Evolutionary conservation across 148 eudicot genomes (phyloP), one percentile per base, ranked within the genome.

Genomic region (Arctostaphylos glauca): DNA sequence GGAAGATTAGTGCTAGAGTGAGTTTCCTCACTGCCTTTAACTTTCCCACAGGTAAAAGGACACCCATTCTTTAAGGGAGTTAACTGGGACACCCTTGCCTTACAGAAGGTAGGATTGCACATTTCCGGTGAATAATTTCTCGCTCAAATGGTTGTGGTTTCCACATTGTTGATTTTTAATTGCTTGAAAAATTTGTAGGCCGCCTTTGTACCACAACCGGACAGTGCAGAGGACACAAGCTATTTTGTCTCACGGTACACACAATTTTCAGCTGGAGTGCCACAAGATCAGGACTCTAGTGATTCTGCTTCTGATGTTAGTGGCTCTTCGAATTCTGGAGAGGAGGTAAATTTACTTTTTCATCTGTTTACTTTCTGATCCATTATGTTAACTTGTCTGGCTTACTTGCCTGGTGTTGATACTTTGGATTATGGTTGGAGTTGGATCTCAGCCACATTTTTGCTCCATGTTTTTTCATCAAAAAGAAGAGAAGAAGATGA

Each of bases 171-270:
- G 58, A 75, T 16, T 7, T 50, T 77, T 60, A n/a, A 48, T 7
- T 62, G 10, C 19, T 78, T 81, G 74, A 53, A 19, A 19, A 67
- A 72, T 64, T 74, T 52, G 12, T 49, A 92, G 95, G 95, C 92
- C 81, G 95, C 91, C 77, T 92, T 92, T 83, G 88, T 92, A 50
- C 95, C 95, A 66, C 90, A 89, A 6, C 92, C 87, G 6, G 91
- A 92, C 54, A 79, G 84, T 43, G 60, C 85, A 47, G 95, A 92
- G 60, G 95, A 92, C 90, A 92, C 95, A 9, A 92, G 93, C 83
- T 92, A 92, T 82, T 92, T 92, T 80, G 90, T 92, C 23, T 84
- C 93, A 70, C 86, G 93, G 31, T 90, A 85, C 78, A 78, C 86
- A 16, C 88, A 80, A 55, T 86, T 87, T 82, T 88, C 90, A 76